These are phyloP conservation scores for Neurospora sp. DNA, from an alignment of 495 filamentous ascomycete genomes.

Conservation along the genomic window DNA sequence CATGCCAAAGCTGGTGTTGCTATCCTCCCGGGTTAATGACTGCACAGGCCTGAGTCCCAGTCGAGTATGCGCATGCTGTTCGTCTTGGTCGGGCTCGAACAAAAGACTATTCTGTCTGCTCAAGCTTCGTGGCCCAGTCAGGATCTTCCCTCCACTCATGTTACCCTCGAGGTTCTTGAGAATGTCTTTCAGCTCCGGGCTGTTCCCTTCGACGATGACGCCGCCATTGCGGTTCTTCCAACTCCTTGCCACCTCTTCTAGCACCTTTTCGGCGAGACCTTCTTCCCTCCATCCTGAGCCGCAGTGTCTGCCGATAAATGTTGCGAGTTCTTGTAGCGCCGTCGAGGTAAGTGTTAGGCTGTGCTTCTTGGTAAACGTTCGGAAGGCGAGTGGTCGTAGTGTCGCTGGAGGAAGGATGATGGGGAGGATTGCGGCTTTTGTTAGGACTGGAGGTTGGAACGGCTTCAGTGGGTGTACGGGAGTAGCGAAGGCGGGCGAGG, in stretches of 20 bases:
- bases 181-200: slow-evolving; percentile 65
- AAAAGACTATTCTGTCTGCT: slow-evolving; percentile 52
- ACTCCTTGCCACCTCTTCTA: slow-evolving; percentile 79
- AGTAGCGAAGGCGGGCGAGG: slow-evolving; percentile 81
- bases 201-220: slow-evolving; percentile 80
- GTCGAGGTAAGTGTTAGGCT: slow-evolving; percentile 87
- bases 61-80: slow-evolving; percentile 29
- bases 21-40: slow-evolving; percentile 40
- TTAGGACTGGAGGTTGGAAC: slow-evolving; percentile 38
- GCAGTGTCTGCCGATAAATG: slow-evolving; percentile 86
- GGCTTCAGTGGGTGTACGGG: slow-evolving; percentile 62
- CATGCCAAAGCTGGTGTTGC: slow-evolving; percentile 53
- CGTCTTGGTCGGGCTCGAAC: slow-evolving; percentile 27
- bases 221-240: slow-evolving; percentile 82
- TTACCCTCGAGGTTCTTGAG: slow-evolving; percentile 70
- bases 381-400: slow-evolving; percentile 83
- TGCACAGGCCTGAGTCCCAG: slow-evolving; percentile 33
- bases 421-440: slow-evolving; percentile 70
- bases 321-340: slow-evolving; percentile 71
- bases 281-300: slow-evolving; percentile 95
- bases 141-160: slow-evolving; percentile 71
- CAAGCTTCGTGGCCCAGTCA: slow-evolving; percentile 30
- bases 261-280: slow-evolving; percentile 79
- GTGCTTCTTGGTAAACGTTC: slow-evolving; percentile 95
- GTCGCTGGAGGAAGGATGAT: slow-evolving; percentile 81